Evolutionary conservation across 177 flowering plant species (phyloP), one percentile per base, ranked within the genome.

Genomic region (Vitis hybrid): DNA sequence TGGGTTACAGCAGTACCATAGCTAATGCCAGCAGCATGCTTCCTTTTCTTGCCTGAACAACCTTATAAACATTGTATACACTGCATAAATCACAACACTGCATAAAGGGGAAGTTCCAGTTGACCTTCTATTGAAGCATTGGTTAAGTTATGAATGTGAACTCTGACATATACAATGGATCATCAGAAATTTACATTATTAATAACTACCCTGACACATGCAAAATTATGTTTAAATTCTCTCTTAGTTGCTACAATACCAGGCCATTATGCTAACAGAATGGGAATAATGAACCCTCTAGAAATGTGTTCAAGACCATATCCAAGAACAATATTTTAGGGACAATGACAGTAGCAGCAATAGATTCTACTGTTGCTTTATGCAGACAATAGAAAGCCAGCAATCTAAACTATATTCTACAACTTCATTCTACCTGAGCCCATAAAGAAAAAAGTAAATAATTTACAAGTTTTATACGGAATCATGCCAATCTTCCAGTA

Each of bases 11-110:
- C 52, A 62, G 65, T 89, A 95, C 99, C 97, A 95, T 93, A 68
- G 98, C 97, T 69, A 91, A 77, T 54, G 98, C 99, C 75, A 77
- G 76, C 48, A 84, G 74, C 94, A 94, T 87, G 83, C 82, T 94
- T 73, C 98, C 97, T 76, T 85, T 88, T 79, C 89, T 90, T 77
- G 94, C 82, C 73, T 76, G 74, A 69, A 94, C 93, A 61, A 94
- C 93, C 74, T 88, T 84, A 67, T 86, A 81, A 66, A 93, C 99
- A 83, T 93, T 91, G 56, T 73, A 54, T 18, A 88, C 77, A 68
- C 97, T 92, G 88, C 78, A 74, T 2, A 58, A 31, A 68, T 19
- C 19, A 66, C 31, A 59, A 6, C 18, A 67, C 9, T 53, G 18
- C 12, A 63, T 50, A 61, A 59, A 22, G 3, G 63, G 4, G 63